Percentiles rank a stretch among this genome's conserved stretches.
These are phyloP conservation scores for Russula ochroleuca DNA, from an alignment of 768 basidiomycete species.

Conservation along the genomic window DNA sequence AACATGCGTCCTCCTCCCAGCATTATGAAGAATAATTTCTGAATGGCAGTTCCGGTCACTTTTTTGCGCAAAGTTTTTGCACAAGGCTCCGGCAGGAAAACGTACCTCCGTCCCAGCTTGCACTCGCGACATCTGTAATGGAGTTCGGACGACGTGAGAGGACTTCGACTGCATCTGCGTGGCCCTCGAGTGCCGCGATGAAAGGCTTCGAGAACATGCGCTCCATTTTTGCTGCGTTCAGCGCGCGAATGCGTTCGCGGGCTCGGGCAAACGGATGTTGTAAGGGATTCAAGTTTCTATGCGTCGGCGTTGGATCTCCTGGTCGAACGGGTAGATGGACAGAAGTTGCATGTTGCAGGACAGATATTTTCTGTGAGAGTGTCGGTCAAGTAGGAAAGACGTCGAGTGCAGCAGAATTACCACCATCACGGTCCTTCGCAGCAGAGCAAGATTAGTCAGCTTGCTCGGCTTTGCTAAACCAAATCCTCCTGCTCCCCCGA, in stretches of 20 bases:
- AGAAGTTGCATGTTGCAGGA: constrained; percentile 78
- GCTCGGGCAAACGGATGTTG: constrained; percentile 93
- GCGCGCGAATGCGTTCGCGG: constrained; percentile 86
- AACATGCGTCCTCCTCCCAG: constrained; percentile 53
- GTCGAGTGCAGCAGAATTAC: not conserved
- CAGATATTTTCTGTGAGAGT: constrained; percentile 67
- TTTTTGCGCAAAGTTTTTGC: not conserved
- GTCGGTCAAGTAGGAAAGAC: not conserved
- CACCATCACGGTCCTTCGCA: constrained; percentile 15
- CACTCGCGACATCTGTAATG: constrained; percentile 34
- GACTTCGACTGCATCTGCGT: constrained; percentile 41
- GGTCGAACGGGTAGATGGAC: constrained; percentile 66
- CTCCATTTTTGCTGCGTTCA: constrained; percentile 96
- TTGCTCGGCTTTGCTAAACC: not conserved
- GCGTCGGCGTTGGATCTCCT: constrained; percentile 83
- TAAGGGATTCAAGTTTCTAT: constrained; percentile 90
- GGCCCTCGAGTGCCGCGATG: constrained; percentile 83
- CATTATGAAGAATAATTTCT: constrained; percentile 86
- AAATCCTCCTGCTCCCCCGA: too few species aligned
- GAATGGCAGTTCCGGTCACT: not conserved
- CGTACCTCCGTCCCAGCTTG: constrained; percentile 94
- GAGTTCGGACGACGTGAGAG: constrained; percentile 18
- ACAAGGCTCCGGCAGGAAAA: too few species aligned
- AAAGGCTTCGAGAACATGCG: constrained; percentile 98
- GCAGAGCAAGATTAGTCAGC: constrained; percentile 5